Evolutionary conservation across 2,329 filamentous ascomycete genomes (phyloP).

Genomic region (Amphichorda felina): DNA sequence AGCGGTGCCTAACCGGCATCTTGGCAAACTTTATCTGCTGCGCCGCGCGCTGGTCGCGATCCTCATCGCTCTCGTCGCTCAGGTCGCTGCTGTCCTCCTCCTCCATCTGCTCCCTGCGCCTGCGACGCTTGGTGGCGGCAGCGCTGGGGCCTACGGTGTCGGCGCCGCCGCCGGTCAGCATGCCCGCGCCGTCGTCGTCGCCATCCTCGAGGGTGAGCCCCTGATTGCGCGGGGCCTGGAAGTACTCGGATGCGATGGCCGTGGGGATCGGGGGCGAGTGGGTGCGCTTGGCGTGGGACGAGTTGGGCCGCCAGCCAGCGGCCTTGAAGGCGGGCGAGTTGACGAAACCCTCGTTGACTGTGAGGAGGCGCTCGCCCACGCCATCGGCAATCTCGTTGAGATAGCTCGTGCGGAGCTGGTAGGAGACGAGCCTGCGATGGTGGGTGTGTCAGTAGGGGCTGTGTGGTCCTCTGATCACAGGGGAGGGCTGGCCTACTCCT

Average conservation of each 20-base stretch:
- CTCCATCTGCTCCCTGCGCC: constrained; percentile 62
- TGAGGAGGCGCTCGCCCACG: constrained; percentile 74
- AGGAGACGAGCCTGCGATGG: constrained; percentile 57
- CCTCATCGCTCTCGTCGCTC: constrained; percentile 75
- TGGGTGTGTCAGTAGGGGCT: constrained; percentile 8
- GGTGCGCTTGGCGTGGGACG: constrained; percentile 66
- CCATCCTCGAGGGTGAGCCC: constrained; percentile 58
- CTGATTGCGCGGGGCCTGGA: constrained; percentile 55
- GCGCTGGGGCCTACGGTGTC: constrained; percentile 59
- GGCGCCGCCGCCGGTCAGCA: constrained; percentile 55
- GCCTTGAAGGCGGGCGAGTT: constrained; percentile 75
- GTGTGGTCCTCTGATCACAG: neutral
- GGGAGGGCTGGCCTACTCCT: constrained; percentile 17
- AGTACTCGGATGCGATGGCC: constrained; percentile 72
- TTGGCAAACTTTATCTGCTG: constrained; percentile 95
- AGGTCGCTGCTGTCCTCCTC: constrained; percentile 80
- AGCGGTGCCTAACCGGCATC: constrained; percentile 78
- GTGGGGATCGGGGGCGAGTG: constrained; percentile 82
- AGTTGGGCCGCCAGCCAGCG: constrained; percentile 67
- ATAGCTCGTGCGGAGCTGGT: constrained; percentile 72
- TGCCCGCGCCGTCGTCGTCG: constrained; percentile 59
- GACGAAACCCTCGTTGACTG: constrained; percentile 65
- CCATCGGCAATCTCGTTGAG: constrained; percentile 72
- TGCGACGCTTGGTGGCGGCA: constrained; percentile 54
- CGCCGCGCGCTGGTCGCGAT: constrained; percentile 61